Evolutionary conservation across 2,329 filamentous ascomycete genomes (phyloP), one percentile per base, ranked within the genome.

Genomic region (Aphanocladium album): DNA sequence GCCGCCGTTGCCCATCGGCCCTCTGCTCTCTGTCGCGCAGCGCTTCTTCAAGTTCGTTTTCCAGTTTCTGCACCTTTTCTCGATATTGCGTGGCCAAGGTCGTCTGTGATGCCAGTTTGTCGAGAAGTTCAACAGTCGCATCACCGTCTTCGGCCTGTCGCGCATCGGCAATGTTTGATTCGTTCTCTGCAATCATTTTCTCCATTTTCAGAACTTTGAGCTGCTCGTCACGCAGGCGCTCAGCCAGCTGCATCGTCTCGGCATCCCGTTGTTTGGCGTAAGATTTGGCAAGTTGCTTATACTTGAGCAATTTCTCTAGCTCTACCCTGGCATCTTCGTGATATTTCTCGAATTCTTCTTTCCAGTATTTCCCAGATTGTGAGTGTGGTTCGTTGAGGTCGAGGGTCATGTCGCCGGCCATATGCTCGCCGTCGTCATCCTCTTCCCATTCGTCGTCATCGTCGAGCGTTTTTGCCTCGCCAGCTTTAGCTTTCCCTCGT

Each of bases 301-400:
- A 93, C 69, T 85, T 85, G 69, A 93, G 82, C 69, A 93, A 79
- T 75, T 89, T 90, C 76, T 87, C 86, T 79, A 92, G 87, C 72
- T 93, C 88, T 47, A 80, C 81, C 71, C 85, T 85, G 64, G 89
- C 89, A 64, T 89, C 88, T 49, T 84, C 80, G 53, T 90, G 86
- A 68, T 93, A 93, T 59, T 80, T 83, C 65, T 90, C 83, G 67
- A 89, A 93, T 69, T 91, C 84, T 25, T 84, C 81, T 73, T 93
- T 93, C 90, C 90, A 93, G 73, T 89, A 92, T 67, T 83, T 86
- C 7, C 89, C 89, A 4, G 89, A 91, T 62, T 88, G 83, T 2
- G 89, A 91, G 64, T 86, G 83, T 7, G 90, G 89, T 67, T 90
- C 86, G 64, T 88, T 88, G 53, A 91, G 75, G 67, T 92, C 89